A percentile compares a stretch with the other conserved stretches of the same genome.
Evolutionary conservation across 2,329 filamentous ascomycete genomes (phyloP).

Genomic region (Davidsoniella virescens): DNA sequence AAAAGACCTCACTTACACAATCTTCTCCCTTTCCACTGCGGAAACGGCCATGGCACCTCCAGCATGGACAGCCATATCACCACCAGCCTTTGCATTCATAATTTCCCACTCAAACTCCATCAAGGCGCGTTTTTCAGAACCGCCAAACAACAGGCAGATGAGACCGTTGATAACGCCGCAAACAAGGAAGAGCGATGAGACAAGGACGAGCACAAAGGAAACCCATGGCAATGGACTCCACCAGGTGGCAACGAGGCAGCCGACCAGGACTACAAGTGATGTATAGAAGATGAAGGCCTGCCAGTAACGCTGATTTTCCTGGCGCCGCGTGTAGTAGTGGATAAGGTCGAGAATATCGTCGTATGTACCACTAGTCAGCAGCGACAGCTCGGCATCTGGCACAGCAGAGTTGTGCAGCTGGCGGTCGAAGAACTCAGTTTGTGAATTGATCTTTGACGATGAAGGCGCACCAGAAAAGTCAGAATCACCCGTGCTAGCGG

Average conservation of each 20-base stretch:
- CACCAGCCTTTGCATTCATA: conserved; percentile 40
- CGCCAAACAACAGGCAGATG: conserved; percentile 74
- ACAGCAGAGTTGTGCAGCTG: conserved; percentile 20
- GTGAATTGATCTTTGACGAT: conserved; percentile 15
- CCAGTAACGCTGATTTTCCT: conserved; percentile 53
- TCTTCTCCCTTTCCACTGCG: conserved; percentile 7
- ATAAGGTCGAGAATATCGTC: conserved; percentile 61
- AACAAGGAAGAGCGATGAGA: conserved; percentile 61
- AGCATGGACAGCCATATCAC: conserved; percentile 9
- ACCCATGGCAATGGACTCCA: conserved; percentile 65
- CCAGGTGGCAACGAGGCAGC: conserved; percentile 70
- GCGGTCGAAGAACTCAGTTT: conserved; percentile 18
- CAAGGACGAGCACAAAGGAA: conserved; percentile 61
- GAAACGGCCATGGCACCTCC: conserved; percentile 2
- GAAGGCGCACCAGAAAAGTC: conserved; percentile 14
- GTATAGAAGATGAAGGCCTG: conserved; percentile 58
- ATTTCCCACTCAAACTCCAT: conserved; percentile 94
- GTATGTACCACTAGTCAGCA: conserved; percentile 20
- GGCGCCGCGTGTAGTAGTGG: conserved; percentile 50
- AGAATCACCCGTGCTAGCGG: conserved; percentile 10
- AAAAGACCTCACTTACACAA: conserved; percentile 1
- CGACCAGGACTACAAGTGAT: conserved; percentile 51
- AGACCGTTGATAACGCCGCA: conserved; percentile 71
- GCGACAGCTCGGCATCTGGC: conserved; percentile 14
- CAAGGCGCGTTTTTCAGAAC: conserved; percentile 64